Conservation (phyloP, 2,329 filamentous ascomycete species). For the Fusarium praegraminearum region DNA sequence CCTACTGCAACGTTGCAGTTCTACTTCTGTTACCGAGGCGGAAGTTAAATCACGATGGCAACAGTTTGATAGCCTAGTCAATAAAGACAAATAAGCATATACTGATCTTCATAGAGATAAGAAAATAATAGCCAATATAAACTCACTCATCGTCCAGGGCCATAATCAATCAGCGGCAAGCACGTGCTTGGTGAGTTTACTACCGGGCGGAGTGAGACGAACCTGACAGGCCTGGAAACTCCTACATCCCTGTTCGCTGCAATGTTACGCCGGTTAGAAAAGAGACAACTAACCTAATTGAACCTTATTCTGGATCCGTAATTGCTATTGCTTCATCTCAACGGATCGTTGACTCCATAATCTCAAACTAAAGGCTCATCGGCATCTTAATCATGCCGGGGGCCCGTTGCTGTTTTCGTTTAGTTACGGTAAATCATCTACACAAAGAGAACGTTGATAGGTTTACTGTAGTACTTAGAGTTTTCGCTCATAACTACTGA, state of each 20-base stretch:
- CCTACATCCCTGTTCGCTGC: accelerated
- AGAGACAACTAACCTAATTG: background rate
- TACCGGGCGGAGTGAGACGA: accelerated
- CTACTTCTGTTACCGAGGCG: accelerated
- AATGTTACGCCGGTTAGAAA: background rate
- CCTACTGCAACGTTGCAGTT: too few relatives aligned
- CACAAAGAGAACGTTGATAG: too few relatives aligned
- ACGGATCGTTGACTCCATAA: accelerated
- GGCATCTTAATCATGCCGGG: background rate
- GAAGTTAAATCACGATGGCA: too few relatives aligned
- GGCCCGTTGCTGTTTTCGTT: accelerated
- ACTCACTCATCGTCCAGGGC: too few relatives aligned
- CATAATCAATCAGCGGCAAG: too few relatives aligned
- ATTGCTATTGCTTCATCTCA: too few relatives aligned
- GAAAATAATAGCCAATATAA: too few relatives aligned
- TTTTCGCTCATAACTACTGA: accelerated
- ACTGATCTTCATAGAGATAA: too few relatives aligned
- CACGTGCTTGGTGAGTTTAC: background rate
- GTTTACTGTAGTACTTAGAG: too few relatives aligned
- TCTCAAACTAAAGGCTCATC: accelerated
- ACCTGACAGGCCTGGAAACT: background rate
- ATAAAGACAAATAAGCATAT: too few relatives aligned
- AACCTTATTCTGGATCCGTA: background rate
- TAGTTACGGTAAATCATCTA: background rate
- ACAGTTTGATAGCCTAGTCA: too few relatives aligned